Evolutionary conservation across 2,329 filamentous ascomycete genomes (phyloP).

Genomic region (Cytospora leucostoma): DNA sequence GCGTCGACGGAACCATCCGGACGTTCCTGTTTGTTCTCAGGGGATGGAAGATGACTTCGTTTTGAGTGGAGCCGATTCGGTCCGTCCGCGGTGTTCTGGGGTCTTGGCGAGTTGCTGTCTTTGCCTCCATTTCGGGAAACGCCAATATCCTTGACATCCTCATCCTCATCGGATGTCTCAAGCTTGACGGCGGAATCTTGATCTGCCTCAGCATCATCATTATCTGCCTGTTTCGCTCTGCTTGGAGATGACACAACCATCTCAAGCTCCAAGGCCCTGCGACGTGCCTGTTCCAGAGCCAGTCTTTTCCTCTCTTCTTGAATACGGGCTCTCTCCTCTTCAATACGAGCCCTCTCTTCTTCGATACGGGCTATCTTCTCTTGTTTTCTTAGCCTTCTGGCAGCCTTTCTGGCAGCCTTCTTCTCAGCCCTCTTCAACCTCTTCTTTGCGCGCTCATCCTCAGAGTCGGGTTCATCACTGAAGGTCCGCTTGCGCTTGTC

Average conservation of each 20-base stretch:
- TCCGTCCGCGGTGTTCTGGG: conserved; percentile 6
- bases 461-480: conserved; percentile 1
- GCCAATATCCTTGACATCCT: not conserved
- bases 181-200: conserved; percentile 2
- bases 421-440: not conserved
- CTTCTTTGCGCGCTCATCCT: not conserved
- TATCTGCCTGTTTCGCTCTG: conserved; percentile 2
- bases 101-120: conserved; percentile 11
- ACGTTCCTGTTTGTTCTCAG: not conserved
- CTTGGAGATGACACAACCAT: conserved; percentile 18
- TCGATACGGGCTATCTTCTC: not conserved
- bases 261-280: conserved; percentile 23
- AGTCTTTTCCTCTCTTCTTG: conserved; percentile 18
- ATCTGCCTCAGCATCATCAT: not conserved
- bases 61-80: conserved; percentile 6
- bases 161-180: not conserved
- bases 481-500: conserved; percentile 17
- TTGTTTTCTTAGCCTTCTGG: not conserved
- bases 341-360: not conserved
- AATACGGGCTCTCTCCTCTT: not conserved
- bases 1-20: too few relatives aligned
- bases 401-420: conserved; percentile 1
- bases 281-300: conserved; percentile 19
- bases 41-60: conserved; percentile 8
- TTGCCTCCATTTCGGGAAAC: conserved; percentile 8